These are phyloP conservation scores for Penicillium riverlandense DNA, from an alignment of 495 filamentous ascomycete genomes.

Conservation along the genomic window DNA sequence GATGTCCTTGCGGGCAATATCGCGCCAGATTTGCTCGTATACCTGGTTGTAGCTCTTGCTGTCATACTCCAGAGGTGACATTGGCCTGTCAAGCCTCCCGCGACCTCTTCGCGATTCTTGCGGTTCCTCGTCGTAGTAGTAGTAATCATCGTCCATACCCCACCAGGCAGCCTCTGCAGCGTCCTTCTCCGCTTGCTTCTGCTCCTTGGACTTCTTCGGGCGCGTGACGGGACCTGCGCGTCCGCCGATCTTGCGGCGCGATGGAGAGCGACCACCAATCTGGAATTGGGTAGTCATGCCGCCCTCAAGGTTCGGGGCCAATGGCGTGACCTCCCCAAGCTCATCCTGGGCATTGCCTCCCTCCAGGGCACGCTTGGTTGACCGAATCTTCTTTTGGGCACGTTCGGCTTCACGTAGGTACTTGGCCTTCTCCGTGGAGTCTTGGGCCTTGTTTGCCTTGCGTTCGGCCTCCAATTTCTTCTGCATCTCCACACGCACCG, in stretches of 20 bases:
- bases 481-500: slow-evolving; percentile 75
- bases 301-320: slow-evolving; percentile 79
- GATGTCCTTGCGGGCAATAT: slow-evolving; percentile 88
- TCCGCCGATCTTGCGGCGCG: slow-evolving; percentile 52
- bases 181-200: slow-evolving; percentile 94
- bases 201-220: slow-evolving; percentile 86
- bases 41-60: slow-evolving; percentile 95
- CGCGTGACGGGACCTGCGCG: slow-evolving; percentile 55
- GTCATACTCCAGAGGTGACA: slow-evolving; percentile 51
- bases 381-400: slow-evolving; percentile 80
- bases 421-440: slow-evolving; percentile 71
- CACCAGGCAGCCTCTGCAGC: slow-evolving; percentile 82
- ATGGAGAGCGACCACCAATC: slow-evolving; percentile 55
- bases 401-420: slow-evolving; percentile 73
- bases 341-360: slow-evolving; percentile 79
- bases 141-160: slow-evolving; percentile 76
- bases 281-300: slow-evolving; percentile 83
- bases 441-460: slow-evolving; percentile 64
- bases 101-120: slow-evolving; percentile 1
- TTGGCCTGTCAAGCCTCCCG: slow-evolving; percentile 57
- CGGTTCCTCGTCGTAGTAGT: slow-evolving; percentile 5
- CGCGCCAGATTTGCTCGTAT: slow-evolving; percentile 96
- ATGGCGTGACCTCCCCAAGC: slow-evolving; percentile 62
- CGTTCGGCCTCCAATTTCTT: slow-evolving; percentile 77
- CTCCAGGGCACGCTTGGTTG: slow-evolving; percentile 73